phyloP scores from a whole-genome alignment of 768 basidiomycete species.

The Podaxis pistillaris region DNA sequence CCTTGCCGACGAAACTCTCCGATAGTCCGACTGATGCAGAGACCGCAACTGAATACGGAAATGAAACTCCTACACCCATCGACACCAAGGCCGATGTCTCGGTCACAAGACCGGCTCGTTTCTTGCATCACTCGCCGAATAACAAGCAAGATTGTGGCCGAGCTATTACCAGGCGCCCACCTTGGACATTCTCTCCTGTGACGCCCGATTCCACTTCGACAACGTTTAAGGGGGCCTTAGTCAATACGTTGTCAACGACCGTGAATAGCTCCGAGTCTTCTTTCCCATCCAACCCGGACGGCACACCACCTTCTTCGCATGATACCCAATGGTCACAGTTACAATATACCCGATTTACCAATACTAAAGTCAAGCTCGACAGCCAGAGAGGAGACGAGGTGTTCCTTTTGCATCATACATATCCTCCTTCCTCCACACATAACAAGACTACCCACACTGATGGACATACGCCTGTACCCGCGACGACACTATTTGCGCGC shows the following conservation, averaged over 20 bases:
- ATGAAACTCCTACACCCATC: not conserved
- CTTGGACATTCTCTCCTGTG: not conserved
- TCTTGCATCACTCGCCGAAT: conserved; percentile 18
- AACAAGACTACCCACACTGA: not conserved
- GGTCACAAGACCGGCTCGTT: conserved; percentile 24
- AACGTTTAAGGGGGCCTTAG: not conserved
- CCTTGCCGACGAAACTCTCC: conserved; percentile 4
- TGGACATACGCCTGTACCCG: conserved; percentile 49
- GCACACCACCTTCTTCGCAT: not conserved
- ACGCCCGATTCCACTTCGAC: not conserved
- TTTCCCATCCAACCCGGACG: not conserved
- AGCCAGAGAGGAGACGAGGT: conserved; percentile 17
- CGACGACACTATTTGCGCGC: conserved; percentile 56
- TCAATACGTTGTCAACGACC: not conserved
- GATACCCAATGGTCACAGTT: not conserved
- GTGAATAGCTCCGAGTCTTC: not conserved
- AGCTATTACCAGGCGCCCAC: not conserved
- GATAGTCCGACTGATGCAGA: not conserved
- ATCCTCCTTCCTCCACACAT: conserved; percentile 19
- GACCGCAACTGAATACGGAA: not conserved
- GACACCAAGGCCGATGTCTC: conserved; percentile 4
- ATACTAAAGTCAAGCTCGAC: conserved; percentile 8
- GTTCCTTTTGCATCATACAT: conserved; percentile 19
- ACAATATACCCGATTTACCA: conserved; percentile 3
- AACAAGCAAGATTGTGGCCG: not conserved